phyloP scores from a whole-genome alignment of 805 yeast species.

The Kluyveromyces aestuarii region DNA sequence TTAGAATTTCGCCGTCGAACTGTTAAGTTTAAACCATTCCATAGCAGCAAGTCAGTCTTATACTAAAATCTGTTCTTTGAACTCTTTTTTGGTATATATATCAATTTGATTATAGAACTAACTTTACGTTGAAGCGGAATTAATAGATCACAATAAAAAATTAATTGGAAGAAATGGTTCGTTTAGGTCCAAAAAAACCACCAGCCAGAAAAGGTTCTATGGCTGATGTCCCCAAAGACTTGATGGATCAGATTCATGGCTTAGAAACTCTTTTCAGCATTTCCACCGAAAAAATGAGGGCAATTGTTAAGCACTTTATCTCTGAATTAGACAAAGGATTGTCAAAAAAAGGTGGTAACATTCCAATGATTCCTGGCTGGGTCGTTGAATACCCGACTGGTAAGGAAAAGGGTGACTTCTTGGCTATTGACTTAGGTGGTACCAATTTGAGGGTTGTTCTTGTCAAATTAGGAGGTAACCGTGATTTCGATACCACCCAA shows the following conservation, averaged over 20 bases:
- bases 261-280: slow-evolving; percentile 59
- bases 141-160: slow-evolving; percentile 6
- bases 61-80: no score
- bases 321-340: slow-evolving; percentile 76
- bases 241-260: slow-evolving; percentile 47
- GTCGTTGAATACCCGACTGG: slow-evolving; percentile 92
- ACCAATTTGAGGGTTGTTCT: slow-evolving; percentile 90
- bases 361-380: slow-evolving; percentile 98
- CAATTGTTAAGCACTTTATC: slow-evolving; percentile 68
- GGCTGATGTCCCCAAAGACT: slow-evolving; percentile 57
- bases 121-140: not conserved
- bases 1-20: not conserved
- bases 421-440: slow-evolving; percentile 96
- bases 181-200: slow-evolving; percentile 75
- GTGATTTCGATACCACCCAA: slow-evolving; percentile 78
- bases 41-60: no score
- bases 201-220: slow-evolving; percentile 65
- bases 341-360: slow-evolving; percentile 66
- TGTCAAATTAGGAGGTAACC: slow-evolving; percentile 74
- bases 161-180: slow-evolving; percentile 45
- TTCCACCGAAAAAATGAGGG: slow-evolving; percentile 46
- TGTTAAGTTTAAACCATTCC: no score
- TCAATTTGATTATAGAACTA: no score
- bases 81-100: no score
- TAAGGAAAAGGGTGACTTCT: slow-evolving; percentile 75